phyloP scores from a whole-genome alignment of 2,329 filamentous ascomycete species.

The Fusarium sp. region DNA sequence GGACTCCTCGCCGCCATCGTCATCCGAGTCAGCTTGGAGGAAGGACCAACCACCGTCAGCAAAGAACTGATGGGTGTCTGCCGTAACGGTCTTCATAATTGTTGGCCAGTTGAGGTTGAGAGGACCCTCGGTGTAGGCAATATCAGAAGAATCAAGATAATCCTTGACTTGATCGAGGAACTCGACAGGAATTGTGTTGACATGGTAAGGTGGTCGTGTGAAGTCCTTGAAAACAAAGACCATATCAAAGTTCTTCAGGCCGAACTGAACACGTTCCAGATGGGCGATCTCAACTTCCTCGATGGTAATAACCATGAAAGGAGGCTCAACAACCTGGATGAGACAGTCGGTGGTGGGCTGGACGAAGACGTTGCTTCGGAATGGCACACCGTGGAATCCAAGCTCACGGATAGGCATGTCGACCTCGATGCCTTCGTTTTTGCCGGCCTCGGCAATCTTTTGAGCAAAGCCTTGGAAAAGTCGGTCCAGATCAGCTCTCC shows the following conservation, averaged over 20 bases:
- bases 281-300: constrained; percentile 97
- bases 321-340: constrained; percentile 95
- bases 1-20: constrained; percentile 81
- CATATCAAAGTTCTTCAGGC: constrained; percentile 98
- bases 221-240: constrained; percentile 99
- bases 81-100: constrained; percentile 98
- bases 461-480: constrained; percentile 97
- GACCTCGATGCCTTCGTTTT: constrained; percentile 89
- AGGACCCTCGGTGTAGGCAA: constrained; percentile 92
- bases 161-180: constrained; percentile 96
- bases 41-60: constrained; percentile 96
- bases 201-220: constrained; percentile 86
- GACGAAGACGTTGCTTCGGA: constrained; percentile 93
- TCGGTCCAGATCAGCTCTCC: constrained; percentile 91
- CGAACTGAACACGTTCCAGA: constrained; percentile 94
- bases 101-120: constrained; percentile 99
- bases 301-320: constrained; percentile 94
- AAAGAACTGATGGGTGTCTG: constrained; percentile 95
- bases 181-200: constrained; percentile 98
- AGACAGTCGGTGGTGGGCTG: constrained; percentile 97
- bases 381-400: constrained; percentile 95
- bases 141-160: constrained; percentile 95
- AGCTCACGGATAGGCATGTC: constrained; percentile 98
- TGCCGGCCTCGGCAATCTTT: constrained; percentile 96
- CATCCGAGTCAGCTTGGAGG: constrained; percentile 87